Evolutionary conservation across 2,329 filamentous ascomycete genomes (phyloP).

Genomic region (Teratosphaeria epicoccoides): DNA sequence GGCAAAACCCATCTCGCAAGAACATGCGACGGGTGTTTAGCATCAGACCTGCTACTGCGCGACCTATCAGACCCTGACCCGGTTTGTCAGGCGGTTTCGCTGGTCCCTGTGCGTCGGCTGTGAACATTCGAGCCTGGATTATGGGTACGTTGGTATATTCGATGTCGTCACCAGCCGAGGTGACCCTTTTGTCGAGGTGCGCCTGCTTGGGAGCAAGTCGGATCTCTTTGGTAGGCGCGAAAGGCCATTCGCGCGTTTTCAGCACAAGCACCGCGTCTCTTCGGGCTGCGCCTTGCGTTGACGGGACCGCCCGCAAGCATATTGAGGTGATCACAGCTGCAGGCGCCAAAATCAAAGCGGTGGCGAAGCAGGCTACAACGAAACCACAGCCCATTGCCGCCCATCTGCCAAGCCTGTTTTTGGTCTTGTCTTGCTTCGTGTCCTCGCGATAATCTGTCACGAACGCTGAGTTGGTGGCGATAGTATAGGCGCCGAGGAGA

Average conservation of each 20-base stretch:
- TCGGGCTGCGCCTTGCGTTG: neutral
- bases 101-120: neutral
- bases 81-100: conserved; percentile 1
- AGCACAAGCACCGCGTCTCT: conserved; percentile 6
- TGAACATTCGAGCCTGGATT: conserved; percentile 1
- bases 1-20: conserved; percentile 18
- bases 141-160: conserved; percentile 2
- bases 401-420: neutral
- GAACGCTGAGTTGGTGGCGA: conserved; percentile 3
- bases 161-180: conserved; percentile 3
- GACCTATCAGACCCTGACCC: neutral
- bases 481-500: conserved; percentile 8
- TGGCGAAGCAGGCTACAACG: neutral
- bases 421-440: neutral
- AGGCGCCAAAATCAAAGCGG: conserved; percentile 4
- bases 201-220: conserved; percentile 3
- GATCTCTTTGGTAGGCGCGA: conserved; percentile 10
- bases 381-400: neutral
- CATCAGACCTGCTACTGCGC: neutral
- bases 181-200: conserved; percentile 2
- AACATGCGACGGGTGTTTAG: conserved; percentile 18
- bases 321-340: conserved; percentile 14
- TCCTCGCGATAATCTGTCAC: neutral
- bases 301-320: conserved; percentile 3
- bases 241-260: conserved; percentile 14